Evolutionary conservation across 2,329 filamentous ascomycete species (phyloP).

Genomic region (Grosmannia clavigera): DNA sequence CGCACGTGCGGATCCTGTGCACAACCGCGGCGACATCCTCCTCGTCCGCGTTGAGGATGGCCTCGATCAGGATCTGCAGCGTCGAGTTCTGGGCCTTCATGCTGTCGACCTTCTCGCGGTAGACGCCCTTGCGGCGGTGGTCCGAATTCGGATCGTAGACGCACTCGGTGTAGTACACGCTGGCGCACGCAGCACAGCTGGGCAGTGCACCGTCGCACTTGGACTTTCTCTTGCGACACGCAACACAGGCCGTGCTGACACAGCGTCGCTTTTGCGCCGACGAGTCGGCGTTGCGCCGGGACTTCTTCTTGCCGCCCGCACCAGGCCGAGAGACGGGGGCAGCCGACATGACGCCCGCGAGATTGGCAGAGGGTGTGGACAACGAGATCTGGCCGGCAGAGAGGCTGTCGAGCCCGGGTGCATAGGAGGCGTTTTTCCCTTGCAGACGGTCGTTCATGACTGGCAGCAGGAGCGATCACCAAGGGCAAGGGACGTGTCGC

Average conservation of each 20-base stretch:
- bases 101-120: conserved; percentile 83
- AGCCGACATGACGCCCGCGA: not conserved
- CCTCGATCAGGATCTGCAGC: conserved; percentile 82
- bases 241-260: conserved; percentile 75
- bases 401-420: not conserved
- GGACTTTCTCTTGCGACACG: conserved; percentile 65
- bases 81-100: conserved; percentile 80
- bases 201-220: conserved; percentile 89
- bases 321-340: not conserved
- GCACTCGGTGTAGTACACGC: conserved; percentile 82
- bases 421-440: not conserved
- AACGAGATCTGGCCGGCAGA: not conserved
- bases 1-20: conserved; percentile 76
- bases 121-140: conserved; percentile 90
- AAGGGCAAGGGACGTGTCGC: no score
- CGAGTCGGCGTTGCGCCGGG: conserved; percentile 34
- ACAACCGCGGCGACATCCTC: conserved; percentile 74
- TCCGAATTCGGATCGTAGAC: conserved; percentile 95
- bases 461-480: not conserved
- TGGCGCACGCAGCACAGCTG: conserved; percentile 89
- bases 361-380: not conserved
- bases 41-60: conserved; percentile 81
- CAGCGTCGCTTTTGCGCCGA: conserved; percentile 56
- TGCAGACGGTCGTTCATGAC: not conserved
- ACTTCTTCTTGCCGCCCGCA: conserved; percentile 31